phyloP scores from a whole-genome alignment of 2,329 filamentous ascomycete species.

The Colletotrichum lini region DNA sequence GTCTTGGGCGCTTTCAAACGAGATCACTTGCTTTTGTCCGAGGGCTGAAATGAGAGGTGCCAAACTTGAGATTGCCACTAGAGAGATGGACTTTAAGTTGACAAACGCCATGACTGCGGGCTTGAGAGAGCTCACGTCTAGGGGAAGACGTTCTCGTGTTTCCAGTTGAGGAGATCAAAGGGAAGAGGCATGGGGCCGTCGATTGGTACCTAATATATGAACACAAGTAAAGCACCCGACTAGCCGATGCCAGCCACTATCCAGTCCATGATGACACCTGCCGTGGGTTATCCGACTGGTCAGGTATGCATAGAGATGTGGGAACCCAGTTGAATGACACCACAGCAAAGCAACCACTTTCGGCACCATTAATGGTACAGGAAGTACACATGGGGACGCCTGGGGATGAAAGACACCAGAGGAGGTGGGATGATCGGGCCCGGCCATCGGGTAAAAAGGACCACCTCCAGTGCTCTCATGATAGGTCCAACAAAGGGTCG shows the following conservation, averaged over 20 bases:
- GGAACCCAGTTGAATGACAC: conserved; percentile 15
- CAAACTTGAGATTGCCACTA: conserved; percentile 45
- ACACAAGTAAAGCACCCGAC: conserved; percentile 2
- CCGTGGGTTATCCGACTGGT: conserved; percentile 20
- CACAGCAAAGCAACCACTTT: conserved; percentile 7
- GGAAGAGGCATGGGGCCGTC: not conserved
- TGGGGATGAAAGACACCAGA: conserved; percentile 8
- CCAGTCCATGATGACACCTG: conserved; percentile 29
- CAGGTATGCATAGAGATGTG: conserved; percentile 28
- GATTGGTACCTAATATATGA: conserved; percentile 24
- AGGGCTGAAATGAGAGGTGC: conserved; percentile 53
- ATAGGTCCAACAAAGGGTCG: conserved; percentile 10
- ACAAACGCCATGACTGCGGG: conserved; percentile 14
- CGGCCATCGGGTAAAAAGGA: conserved; percentile 38
- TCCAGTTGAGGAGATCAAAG: not conserved
- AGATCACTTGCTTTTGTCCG: conserved; percentile 65
- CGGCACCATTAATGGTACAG: conserved; percentile 25
- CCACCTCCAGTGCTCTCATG: not conserved
- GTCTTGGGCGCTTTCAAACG: conserved; percentile 51
- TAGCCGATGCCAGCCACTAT: not conserved
- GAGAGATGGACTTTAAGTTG: conserved; percentile 37
- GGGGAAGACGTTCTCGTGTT: not conserved
- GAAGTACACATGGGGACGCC: conserved; percentile 14
- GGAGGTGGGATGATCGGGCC: conserved; percentile 22
- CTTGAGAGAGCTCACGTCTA: not conserved